Evolutionary conservation across 2,329 filamentous ascomycete genomes (phyloP).

Genomic region (Pyrenophora seminiperda): DNA sequence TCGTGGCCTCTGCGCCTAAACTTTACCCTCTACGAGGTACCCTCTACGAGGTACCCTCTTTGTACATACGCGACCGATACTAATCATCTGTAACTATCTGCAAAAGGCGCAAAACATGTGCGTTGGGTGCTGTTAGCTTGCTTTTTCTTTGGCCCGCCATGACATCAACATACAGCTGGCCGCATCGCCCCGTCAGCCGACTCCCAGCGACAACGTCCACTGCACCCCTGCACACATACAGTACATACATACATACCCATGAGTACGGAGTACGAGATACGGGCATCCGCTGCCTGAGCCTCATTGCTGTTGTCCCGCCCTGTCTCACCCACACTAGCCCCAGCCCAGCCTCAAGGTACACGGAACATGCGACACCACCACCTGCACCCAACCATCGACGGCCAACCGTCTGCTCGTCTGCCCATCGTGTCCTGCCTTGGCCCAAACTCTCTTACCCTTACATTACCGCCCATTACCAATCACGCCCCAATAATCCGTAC

Average conservation of each 20-base stretch:
- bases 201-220: neutral
- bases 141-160: slow-evolving; percentile 19
- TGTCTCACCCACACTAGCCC: slow-evolving; percentile 2
- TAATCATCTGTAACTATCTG: too few relatives aligned
- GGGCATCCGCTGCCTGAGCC: slow-evolving; percentile 3
- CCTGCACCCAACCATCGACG: neutral
- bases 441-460: slow-evolving; percentile 5
- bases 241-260: too few relatives aligned
- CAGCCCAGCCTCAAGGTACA: slow-evolving; percentile 16
- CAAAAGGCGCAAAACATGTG: slow-evolving; percentile 12
- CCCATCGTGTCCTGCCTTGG: neutral
- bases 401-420: neutral
- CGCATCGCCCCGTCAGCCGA: slow-evolving; percentile 9
- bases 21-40: too few relatives aligned
- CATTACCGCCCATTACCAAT: slow-evolving; percentile 9
- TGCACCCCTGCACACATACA: slow-evolving; percentile 1
- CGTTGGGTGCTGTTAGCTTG: slow-evolving; percentile 22
- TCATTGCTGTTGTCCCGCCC: neutral
- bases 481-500: neutral
- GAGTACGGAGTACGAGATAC: slow-evolving; percentile 11
- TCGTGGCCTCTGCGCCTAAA: too few relatives aligned
- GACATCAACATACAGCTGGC: slow-evolving; percentile 30
- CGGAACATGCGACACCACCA: slow-evolving; percentile 20
- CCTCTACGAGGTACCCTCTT: too few relatives aligned
- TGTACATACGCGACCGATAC: slow-evolving; percentile 4